Evolutionary conservation across 352 stramenopile species (phyloP), one percentile per base, ranked within the genome.

Genomic region (Phytophthora tubulina): DNA sequence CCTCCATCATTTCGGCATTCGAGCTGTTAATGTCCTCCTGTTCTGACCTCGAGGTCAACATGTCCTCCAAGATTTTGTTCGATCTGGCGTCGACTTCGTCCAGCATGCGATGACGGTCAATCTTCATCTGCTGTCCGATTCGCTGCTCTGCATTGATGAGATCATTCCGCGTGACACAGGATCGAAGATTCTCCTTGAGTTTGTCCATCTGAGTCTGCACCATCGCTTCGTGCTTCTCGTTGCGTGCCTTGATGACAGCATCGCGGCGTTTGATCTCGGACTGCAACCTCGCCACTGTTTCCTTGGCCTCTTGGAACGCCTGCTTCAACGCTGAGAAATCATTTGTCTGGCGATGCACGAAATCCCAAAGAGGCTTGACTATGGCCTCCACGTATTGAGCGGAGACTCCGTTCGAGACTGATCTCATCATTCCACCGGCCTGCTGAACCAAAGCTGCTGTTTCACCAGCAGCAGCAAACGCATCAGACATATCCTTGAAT

Each of bases 11-110:
- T 62, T 96, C 88, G 3, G 84, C 85, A 45, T 87, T 84, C 21
- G 77, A 80, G 31, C 85, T 94, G 72, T 96, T 96, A 64, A 96
- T 87, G 33, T 96, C 87, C 52, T 96, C 88, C 42, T 96, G 88
- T n/a, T 92, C 84, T 0, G 85, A 72, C 0, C 85, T 75, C 7
- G 80, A 88, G 1, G 77, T 72, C 2, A 94, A 71, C 52, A 93
- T 48, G 31, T 92, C 82, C 27, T 93, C 85, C 3, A 91, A 17
- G 14, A 94, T 73, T 46, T 92, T 90, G 64, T 90, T 93, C 30
- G 84, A 82, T 4, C 84, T 73, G 3, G 70, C 70, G 11, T 91
- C 86, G 11, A 92, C 76, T 30, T 93, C 86, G 13, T 90, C 76
- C 0, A 93, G 68, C 59, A 90, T 80, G 0, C 66, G 78, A 36